These are phyloP conservation scores for Debaryomyces prosopidis DNA, from an alignment of 805 yeast species.

Conservation along the genomic window DNA sequence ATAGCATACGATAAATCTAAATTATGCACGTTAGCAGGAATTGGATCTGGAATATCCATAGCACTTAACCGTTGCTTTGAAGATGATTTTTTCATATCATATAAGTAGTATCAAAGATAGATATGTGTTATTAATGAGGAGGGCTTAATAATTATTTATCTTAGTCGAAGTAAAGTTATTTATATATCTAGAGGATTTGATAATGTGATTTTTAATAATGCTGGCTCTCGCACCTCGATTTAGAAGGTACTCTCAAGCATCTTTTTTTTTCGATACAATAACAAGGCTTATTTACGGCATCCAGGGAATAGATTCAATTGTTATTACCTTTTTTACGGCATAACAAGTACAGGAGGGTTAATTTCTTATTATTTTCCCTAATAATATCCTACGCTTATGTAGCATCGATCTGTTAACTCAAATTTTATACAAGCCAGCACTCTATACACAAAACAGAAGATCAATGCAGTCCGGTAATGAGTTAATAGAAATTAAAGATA, in stretches of 20 bases:
- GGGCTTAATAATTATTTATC: neutral
- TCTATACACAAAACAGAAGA: no score
- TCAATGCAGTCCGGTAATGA: slow-evolving; percentile 3
- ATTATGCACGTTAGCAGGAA: slow-evolving; percentile 21
- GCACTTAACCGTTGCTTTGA: slow-evolving; percentile 22
- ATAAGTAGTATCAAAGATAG: neutral
- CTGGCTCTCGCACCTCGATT: slow-evolving; percentile 4
- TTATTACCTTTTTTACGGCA: no score
- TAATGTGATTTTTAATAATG: neutral
- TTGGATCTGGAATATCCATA: slow-evolving; percentile 23
- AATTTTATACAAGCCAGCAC: no score
- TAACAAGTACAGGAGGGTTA: no score
- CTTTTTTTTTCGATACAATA: neutral
- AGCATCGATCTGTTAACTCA: no score
- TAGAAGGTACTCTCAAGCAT: neutral
- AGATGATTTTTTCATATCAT: neutral
- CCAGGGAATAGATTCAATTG: no score
- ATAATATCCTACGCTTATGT: no score
- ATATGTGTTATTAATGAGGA: neutral
- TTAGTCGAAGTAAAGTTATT: neutral
- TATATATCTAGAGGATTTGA: neutral
- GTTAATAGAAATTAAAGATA: slow-evolving; percentile 27
- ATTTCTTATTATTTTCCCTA: no score
- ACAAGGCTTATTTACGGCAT: neutral
- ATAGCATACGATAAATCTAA: slow-evolving; percentile 30